These are phyloP conservation scores for Capsella rubella DNA, from an alignment of 441 rosid species.

Conservation along the genomic window DNA sequence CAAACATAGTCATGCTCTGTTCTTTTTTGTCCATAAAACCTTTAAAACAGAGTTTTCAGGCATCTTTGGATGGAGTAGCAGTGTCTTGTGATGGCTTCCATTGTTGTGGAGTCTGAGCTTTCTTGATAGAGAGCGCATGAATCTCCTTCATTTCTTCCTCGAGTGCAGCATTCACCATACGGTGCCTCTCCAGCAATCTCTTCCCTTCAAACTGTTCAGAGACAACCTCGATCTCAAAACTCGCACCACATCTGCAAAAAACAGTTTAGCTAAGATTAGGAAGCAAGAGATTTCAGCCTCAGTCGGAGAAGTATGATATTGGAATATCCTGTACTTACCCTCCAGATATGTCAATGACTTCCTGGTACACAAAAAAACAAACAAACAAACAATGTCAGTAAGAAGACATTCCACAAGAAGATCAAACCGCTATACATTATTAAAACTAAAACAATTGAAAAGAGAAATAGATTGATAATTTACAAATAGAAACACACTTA, in stretches of 20 bases:
- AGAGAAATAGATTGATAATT: not conserved
- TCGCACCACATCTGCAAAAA: slow-evolving; percentile 78
- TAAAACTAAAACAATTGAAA: not conserved
- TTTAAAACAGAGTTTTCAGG: slow-evolving; percentile 24
- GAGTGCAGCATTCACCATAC: slow-evolving; percentile 81
- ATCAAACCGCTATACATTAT: not conserved
- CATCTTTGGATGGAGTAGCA: slow-evolving; percentile 53
- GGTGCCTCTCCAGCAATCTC: slow-evolving; percentile 89
- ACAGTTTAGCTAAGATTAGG: not conserved
- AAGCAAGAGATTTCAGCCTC: not conserved
- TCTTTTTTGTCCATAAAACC: not conserved
- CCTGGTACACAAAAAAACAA: slow-evolving; percentile 53
- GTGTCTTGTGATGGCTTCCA: slow-evolving; percentile 80
- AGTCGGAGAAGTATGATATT: not conserved
- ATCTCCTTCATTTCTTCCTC: slow-evolving; percentile 93
- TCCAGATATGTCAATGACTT: slow-evolving; percentile 89
- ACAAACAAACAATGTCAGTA: not conserved
- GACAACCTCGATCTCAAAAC: slow-evolving; percentile 74
- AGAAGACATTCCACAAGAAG: not conserved
- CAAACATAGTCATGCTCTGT: slow-evolving; percentile 26
- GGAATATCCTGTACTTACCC: slow-evolving; percentile 53
- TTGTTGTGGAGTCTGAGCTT: slow-evolving; percentile 76
- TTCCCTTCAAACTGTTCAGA: slow-evolving; percentile 89
- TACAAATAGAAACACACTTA: not conserved
- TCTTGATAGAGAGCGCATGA: slow-evolving; percentile 94